Base-by-base conservation (phyloP, 1,284 basidiomycete genomes). In the Vanrija sp. region DNA sequence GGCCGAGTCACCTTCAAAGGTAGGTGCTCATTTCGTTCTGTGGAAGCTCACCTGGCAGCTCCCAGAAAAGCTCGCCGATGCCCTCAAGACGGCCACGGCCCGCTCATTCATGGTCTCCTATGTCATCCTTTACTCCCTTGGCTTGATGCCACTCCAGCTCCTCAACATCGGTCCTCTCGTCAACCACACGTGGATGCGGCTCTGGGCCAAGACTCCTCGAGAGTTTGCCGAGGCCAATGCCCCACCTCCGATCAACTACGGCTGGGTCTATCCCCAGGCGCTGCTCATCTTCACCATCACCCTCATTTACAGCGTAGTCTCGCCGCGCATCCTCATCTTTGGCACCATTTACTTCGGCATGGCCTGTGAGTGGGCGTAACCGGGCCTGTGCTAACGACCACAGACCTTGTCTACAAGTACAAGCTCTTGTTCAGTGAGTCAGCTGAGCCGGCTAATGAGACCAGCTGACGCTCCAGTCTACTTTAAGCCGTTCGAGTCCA, bases 171-270 rank as follows among this genome's bases (percentile, higher is more conserved):
- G 91, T 1, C 84, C 91, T 1, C 80, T 94, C 49, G 82, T 94
- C 55, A 88, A 89, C 1, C 83, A 88, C 5, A 70, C 85, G 28
- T 80, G 92, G 60, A 85, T 82, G 61, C 82, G 86, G 9, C 54
- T 56, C 55, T 50, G 49, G 34, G 52, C 25, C 15, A 55, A 49
- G 28, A 46, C 52, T 25, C 44, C 21, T 18, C 34, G 63, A 88
- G 94, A 98, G 68, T 94, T 86, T 65, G 94, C 94, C 9, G 93
- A 96, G 74, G 81, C 96, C n/a, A 96, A 98, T 68, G 91, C 92
- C 0, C 94, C 95, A 12, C 93, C 95, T 0, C 90, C 91, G 85
- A 88, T 98, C 74, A 93, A 96, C 74, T 94, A 96, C 64, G 93
- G 93, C 53, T 76, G 75, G 65, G 88, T 95, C 8, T 95, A 97